Conservation (phyloP, 768 basidiomycete species). For the Gautieria morchelliformis region DNA sequence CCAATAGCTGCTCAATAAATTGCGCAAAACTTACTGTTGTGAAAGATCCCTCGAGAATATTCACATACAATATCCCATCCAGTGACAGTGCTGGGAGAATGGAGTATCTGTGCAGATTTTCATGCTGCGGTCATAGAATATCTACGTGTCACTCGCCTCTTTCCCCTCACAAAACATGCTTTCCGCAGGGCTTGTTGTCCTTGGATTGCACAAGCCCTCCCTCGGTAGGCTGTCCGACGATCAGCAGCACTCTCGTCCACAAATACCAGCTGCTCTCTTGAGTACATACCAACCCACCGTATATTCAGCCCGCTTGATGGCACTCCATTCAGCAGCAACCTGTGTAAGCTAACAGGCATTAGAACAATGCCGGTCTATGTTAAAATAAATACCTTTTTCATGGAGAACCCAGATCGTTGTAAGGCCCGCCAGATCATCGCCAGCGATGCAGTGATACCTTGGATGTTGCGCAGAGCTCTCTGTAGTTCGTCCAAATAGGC, state of each 20-base stretch:
- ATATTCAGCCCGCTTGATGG: constrained; percentile 7
- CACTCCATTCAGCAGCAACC: constrained; percentile 11
- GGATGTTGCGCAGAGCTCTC: not conserved
- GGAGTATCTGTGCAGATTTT: constrained; percentile 21
- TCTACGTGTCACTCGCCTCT: constrained; percentile 7
- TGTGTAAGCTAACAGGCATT: constrained; percentile 16
- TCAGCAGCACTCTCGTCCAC: constrained; percentile 16
- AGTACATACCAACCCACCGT: constrained; percentile 5
- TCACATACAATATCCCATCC: constrained; percentile 24
- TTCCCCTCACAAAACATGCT: constrained; percentile 15
- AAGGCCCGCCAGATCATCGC: not conserved
- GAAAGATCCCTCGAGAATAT: constrained; percentile 23
- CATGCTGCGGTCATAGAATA: not conserved
- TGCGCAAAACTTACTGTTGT: constrained; percentile 17
- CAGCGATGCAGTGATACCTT: not conserved
- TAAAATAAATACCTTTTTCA: constrained; percentile 10
- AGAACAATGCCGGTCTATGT: too few relatives aligned
- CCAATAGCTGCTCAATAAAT: constrained; percentile 26
- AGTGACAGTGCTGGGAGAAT: constrained; percentile 27
- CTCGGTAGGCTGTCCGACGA: not conserved
- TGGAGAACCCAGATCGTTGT: not conserved
- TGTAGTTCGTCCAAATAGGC: not conserved
- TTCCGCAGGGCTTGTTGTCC: constrained; percentile 10
- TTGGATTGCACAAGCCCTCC: constrained; percentile 6
- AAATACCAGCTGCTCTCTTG: constrained; percentile 15